These are phyloP conservation scores for Pichia sp. DNA, from an alignment of 1,139 yeast genomes.

Conservation along the genomic window DNA sequence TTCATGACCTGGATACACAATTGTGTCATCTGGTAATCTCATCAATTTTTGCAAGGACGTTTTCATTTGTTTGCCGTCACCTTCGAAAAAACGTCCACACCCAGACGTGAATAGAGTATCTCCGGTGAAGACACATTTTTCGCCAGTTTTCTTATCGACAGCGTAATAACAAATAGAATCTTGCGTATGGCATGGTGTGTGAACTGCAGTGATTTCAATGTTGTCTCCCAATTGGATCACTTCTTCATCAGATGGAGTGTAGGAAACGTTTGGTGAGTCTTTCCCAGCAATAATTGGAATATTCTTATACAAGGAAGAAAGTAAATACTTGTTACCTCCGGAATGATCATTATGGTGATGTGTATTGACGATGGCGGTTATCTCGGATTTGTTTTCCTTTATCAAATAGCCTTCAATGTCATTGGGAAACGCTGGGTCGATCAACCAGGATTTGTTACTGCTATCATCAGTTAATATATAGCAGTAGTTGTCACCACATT, in stretches of 20 bases:
- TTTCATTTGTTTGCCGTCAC: slow-evolving; percentile 78
- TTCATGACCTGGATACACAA: slow-evolving; percentile 92
- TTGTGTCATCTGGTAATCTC: slow-evolving; percentile 59
- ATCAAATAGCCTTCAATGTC: slow-evolving; percentile 37
- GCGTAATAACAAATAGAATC: slow-evolving; percentile 88
- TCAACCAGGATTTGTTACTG: slow-evolving; percentile 69
- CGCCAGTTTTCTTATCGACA: slow-evolving; percentile 53
- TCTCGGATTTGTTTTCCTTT: slow-evolving; percentile 35
- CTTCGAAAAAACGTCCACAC: slow-evolving; percentile 96
- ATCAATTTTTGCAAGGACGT: slow-evolving; percentile 57
- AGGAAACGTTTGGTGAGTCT: slow-evolving; percentile 65
- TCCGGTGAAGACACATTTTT: slow-evolving; percentile 85
- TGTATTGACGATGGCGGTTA: slow-evolving; percentile 82
- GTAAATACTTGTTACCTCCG: slow-evolving; percentile 66
- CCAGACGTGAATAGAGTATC: slow-evolving; percentile 94
- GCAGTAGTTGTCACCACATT: slow-evolving; percentile 84
- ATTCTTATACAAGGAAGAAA: slow-evolving; percentile 38
- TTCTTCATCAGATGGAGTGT: slow-evolving; percentile 64
- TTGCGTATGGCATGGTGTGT: slow-evolving; percentile 97
- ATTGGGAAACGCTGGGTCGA: slow-evolving; percentile 74
- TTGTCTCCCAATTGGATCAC: slow-evolving; percentile 58
- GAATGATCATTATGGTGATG: slow-evolving; percentile 96
- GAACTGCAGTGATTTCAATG: slow-evolving; percentile 71
- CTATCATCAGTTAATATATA: slow-evolving; percentile 70
- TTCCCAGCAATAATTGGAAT: slow-evolving; percentile 83